A percentile compares a stretch with the other conserved stretches of the same genome.
These are phyloP conservation scores for Castanopsis chinensis DNA, from an alignment of 306 rosid species.

Conservation along the genomic window DNA sequence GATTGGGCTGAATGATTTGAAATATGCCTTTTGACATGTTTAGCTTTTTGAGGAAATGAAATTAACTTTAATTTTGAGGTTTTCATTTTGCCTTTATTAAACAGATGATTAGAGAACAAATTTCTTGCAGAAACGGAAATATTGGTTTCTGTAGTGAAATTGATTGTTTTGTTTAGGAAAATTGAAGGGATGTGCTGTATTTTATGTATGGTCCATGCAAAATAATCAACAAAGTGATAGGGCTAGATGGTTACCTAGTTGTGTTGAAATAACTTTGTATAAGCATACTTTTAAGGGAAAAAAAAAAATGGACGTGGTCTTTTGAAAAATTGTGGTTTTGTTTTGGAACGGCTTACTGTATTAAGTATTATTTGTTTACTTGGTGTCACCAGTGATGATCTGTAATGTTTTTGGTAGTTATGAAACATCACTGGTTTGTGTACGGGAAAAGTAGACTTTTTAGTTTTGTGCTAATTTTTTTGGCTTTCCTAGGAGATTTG, in stretches of 20 bases:
- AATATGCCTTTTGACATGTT: neutral
- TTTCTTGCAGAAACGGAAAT: neutral
- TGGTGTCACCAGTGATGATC: neutral
- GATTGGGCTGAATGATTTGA: neutral
- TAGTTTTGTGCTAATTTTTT: neutral
- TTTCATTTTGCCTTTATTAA: neutral
- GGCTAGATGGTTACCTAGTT: neutral
- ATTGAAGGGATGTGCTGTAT: neutral
- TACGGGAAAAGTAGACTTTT: neutral
- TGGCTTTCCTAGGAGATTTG: conserved; percentile 67
- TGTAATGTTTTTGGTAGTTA: neutral
- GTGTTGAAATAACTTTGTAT: neutral
- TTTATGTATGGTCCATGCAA: neutral
- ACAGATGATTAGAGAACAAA: neutral
- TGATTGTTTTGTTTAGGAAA: neutral
- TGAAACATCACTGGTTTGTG: neutral
- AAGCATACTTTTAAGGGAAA: neutral
- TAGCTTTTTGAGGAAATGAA: neutral
- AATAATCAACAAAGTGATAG: neutral
- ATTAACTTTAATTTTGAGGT: neutral
- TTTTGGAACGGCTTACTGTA: neutral
- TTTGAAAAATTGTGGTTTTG: neutral
- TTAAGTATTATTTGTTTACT: neutral
- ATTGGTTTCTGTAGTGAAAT: neutral
- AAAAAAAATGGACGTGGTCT: neutral